phyloP scores from a whole-genome alignment of 768 basidiomycete genomes.

The Mycena rosella region DNA sequence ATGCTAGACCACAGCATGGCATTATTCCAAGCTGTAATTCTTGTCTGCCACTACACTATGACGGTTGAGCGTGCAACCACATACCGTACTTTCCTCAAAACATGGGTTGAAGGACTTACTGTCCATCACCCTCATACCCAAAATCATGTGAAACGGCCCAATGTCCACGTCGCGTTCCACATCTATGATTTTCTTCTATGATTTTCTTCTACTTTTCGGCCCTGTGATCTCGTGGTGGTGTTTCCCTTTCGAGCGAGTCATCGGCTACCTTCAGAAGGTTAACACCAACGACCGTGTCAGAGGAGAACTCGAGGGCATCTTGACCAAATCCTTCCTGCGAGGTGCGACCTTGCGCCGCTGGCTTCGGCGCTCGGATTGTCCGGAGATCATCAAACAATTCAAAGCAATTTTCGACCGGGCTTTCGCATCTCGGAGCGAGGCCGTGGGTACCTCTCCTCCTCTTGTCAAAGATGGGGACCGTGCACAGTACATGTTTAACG shows the following conservation, averaged over 20 bases:
- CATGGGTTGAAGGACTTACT: constrained; percentile 43
- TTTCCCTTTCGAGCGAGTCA: constrained; percentile 54
- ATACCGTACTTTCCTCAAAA: constrained; percentile 37
- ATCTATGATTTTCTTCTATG: constrained; percentile 49
- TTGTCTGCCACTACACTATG: constrained; percentile 40
- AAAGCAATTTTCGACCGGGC: constrained; percentile 28
- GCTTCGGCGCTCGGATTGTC: constrained; percentile 30
- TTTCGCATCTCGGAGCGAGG: constrained; percentile 21
- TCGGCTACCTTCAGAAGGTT: constrained; percentile 51
- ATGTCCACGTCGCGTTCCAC: constrained; percentile 50
- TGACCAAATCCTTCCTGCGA: constrained; percentile 28
- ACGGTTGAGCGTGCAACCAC: constrained; percentile 23
- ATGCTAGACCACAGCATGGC: constrained; percentile 46
- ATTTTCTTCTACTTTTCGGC: constrained; percentile 52
- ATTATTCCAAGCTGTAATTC: constrained; percentile 42
- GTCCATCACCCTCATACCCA: constrained; percentile 42
- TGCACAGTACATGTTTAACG: constrained; percentile 25
- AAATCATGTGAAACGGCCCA: constrained; percentile 33
- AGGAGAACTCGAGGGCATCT: constrained; percentile 32
- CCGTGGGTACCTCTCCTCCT: constrained; percentile 23
- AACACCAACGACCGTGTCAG: constrained; percentile 48
- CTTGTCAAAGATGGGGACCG: constrained; percentile 23
- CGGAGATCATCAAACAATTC: constrained; percentile 32
- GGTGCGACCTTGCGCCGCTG: constrained; percentile 25
- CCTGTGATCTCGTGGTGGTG: constrained; percentile 55